These are phyloP conservation scores for Gomphus sp. DNA, from an alignment of 1,284 basidiomycete genomes.

Conservation along the genomic window DNA sequence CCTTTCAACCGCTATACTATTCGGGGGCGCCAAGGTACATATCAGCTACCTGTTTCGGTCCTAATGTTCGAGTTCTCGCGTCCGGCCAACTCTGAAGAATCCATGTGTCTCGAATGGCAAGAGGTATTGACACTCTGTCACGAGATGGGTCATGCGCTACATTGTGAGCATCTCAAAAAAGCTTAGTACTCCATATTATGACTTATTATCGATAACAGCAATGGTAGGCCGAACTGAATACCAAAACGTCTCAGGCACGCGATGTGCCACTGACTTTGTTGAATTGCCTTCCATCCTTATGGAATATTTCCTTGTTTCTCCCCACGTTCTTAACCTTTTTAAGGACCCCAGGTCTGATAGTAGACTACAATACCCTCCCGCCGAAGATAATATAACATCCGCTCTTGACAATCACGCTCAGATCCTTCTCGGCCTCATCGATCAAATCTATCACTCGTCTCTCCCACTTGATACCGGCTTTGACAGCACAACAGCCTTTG, in stretches of 20 bases:
- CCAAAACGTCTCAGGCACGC: slow-evolving; percentile 95
- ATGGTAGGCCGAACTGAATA: slow-evolving; percentile 98
- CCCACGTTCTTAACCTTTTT: slow-evolving; percentile 77
- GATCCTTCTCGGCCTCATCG: slow-evolving; percentile 83
- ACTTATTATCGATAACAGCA: slow-evolving; percentile 37
- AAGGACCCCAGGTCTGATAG: slow-evolving; percentile 37
- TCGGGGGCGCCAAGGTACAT: slow-evolving; percentile 56
- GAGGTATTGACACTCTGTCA: slow-evolving; percentile 95
- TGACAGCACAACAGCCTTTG: slow-evolving; percentile 62
- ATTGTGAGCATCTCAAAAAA: slow-evolving; percentile 58
- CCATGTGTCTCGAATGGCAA: slow-evolving; percentile 82
- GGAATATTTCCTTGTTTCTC: slow-evolving; percentile 92
- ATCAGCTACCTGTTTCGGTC: slow-evolving; percentile 88
- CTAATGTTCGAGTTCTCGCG: slow-evolving; percentile 83
- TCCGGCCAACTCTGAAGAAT: slow-evolving; percentile 51
- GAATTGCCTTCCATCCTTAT: slow-evolving; percentile 97
- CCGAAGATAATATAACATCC: neutral
- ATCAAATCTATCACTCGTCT: slow-evolving; percentile 85
- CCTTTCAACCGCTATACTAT: slow-evolving; percentile 39
- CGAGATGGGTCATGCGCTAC: slow-evolving; percentile 99
- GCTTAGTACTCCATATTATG: slow-evolving; percentile 3
- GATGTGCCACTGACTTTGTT: slow-evolving; percentile 98
- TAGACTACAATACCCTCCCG: slow-evolving; percentile 21
- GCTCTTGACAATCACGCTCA: slow-evolving; percentile 81
- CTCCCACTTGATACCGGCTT: slow-evolving; percentile 46